Conservation (phyloP, 2,329 filamentous ascomycete species). For the Penicillium sp. region DNA sequence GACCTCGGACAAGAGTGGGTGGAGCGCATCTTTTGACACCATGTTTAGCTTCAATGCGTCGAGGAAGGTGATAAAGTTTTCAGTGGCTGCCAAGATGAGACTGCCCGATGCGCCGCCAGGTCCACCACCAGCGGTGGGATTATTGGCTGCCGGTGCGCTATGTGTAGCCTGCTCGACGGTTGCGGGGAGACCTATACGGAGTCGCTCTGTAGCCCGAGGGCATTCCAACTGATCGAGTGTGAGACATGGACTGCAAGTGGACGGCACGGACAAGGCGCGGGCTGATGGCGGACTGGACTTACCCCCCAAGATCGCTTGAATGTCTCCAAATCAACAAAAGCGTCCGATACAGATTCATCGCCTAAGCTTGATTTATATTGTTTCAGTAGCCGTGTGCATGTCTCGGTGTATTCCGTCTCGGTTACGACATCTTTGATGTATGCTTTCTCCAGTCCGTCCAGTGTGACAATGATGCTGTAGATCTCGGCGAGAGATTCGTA, state of each 20-base stretch:
- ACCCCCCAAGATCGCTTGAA: slow-evolving; percentile 95
- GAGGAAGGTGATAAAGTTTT: slow-evolving; percentile 98
- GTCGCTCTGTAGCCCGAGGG: slow-evolving; percentile 87
- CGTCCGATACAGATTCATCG: slow-evolving; percentile 85
- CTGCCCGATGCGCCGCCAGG: slow-evolving; percentile 55
- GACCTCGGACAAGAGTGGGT: slow-evolving; percentile 90
- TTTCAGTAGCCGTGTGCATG: slow-evolving; percentile 88
- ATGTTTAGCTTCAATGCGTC: slow-evolving; percentile 92
- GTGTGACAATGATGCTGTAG: slow-evolving; percentile 94
- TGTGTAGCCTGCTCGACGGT: slow-evolving; percentile 68
- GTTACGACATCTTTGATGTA: slow-evolving; percentile 94
- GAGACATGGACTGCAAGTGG: not conserved
- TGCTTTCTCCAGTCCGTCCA: slow-evolving; percentile 94
- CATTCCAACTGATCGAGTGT: slow-evolving; percentile 75
- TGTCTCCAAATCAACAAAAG: slow-evolving; percentile 84
- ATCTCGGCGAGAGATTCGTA: slow-evolving; percentile 96
- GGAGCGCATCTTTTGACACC: slow-evolving; percentile 93
- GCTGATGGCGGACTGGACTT: slow-evolving; percentile 43
- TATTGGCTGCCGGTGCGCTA: slow-evolving; percentile 50
- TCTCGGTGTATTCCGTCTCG: slow-evolving; percentile 92
- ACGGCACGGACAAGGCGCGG: not conserved
- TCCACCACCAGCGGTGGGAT: slow-evolving; percentile 31
- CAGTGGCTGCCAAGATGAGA: slow-evolving; percentile 86
- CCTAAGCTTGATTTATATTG: slow-evolving; percentile 95
- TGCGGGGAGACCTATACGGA: slow-evolving; percentile 89